Base-by-base conservation (phyloP, 305 asterid genomes). In the Fraxinus xanthoxyloides region DNA sequence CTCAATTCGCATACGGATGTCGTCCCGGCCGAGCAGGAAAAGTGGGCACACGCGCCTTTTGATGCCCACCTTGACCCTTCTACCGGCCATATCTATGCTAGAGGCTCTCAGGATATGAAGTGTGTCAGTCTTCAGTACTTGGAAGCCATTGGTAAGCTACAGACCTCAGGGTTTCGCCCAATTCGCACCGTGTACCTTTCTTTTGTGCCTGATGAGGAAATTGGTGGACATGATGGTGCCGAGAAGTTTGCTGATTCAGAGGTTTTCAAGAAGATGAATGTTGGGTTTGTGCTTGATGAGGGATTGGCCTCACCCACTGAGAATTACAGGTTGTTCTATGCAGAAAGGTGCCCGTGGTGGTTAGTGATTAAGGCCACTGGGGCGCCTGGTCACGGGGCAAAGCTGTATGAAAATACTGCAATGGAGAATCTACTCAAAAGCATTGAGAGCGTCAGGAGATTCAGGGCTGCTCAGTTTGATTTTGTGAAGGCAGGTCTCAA, bases 81-180 rank as follows among this genome's bases (percentile, higher is more conserved):
- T 65, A 80, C 97, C 9, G 97, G 97, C 75, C 89, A 91, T 80
- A 92, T 96, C 88, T 96, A 89, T 54, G 98, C 98, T 76, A 92
- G 98, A 23, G 99, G 99, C 77, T 93, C 98, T 26, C 99, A 96
- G 89, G 99, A 96, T 85, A 96, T 94, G 99, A 96, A 96, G 86
- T 94, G 97, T 46, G 98, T 94, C 0, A 92, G 97, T 7, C 83
- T 96, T 74, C 99, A 94, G 90, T 94, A 96, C 83, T 86, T 96
- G 75, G 99, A 96, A 82, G 99, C 98, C 74, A 89, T 96, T 46
- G 91, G 97, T 26, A 92, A 86, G 85, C 93, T 96, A 82, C 90
- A 88, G 86, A 87, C 75, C 24, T 84, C 93, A 1, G 98, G 93
- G 3, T 93, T 89, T 84, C 88, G 70, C 17, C 98, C 99, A 7